A percentile compares a stretch with the other conserved stretches of the same genome.
These are phyloP conservation scores for Fraxinus latifolia DNA, from an alignment of 305 asterid species.

Conservation along the genomic window DNA sequence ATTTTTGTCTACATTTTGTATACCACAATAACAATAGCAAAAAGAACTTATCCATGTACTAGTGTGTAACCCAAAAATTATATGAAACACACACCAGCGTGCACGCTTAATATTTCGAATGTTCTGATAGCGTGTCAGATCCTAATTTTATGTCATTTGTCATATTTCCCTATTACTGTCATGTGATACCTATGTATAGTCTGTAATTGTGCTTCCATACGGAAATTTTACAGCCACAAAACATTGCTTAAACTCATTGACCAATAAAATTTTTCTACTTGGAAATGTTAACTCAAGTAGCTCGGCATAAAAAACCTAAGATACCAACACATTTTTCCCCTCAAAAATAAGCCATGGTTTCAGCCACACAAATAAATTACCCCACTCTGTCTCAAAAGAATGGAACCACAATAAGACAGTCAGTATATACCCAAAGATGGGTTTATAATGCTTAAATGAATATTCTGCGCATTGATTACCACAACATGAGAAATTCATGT, in stretches of 20 bases:
- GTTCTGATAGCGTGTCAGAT: not conserved
- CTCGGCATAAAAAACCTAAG: not conserved
- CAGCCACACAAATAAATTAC: not conserved
- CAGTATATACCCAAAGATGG: not conserved
- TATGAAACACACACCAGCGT: not conserved
- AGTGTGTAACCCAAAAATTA: not conserved
- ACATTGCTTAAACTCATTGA: not conserved
- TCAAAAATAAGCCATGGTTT: not conserved
- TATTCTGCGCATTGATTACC: not conserved
- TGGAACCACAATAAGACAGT: not conserved
- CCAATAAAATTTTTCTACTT: not conserved
- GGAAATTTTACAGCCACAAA: not conserved
- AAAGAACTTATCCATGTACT: not conserved
- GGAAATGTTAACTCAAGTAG: not conserved
- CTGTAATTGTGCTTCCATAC: not conserved
- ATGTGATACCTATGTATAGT: not conserved
- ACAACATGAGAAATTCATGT: not conserved
- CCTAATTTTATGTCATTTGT: not conserved
- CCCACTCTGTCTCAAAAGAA: not conserved
- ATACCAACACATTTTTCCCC: not conserved
- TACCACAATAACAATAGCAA: not conserved
- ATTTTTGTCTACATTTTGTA: not conserved
- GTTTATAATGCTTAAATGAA: not conserved
- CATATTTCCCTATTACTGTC: not conserved
- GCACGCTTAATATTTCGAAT: not conserved